Base-by-base conservation (phyloP, 2,329 filamentous ascomycete species). In the Aspergillus chevalieri region DNA sequence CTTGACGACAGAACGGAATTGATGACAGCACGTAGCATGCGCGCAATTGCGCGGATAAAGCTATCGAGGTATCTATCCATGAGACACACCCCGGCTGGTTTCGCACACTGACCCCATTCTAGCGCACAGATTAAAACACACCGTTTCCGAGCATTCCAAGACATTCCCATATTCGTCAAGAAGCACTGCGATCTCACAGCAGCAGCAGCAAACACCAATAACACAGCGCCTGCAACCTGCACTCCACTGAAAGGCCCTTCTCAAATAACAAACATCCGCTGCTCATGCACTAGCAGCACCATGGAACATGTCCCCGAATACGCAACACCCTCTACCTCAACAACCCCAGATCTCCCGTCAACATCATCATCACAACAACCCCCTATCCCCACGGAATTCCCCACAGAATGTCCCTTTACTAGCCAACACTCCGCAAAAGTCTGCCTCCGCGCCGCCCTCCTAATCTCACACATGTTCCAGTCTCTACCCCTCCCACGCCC, bases 61-160 rank as follows among this genome's bases (percentile, higher is more conserved):
- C 50, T 74, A 15, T 69, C 66, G 39, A 74, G 72, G 72, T 73
- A 54, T 36, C 6, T 17, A 17, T 17, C 34, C 14, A 36, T 3
- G 4, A 17, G 17, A 36, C 8, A 15, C 8, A 9, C 2, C 34
- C 3, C 2, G 14, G 17, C 22, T 24, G 21, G 46, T 3, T 17
- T n/a, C 10, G 4, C 34, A n/a, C 41, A 50, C 44, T 52, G 51
- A 59, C 47, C 6, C 43, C 19, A 9, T 15, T 38, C 8, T 36
- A 75, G 73, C 55, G 70, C 72, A 9, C 69, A 71, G 55, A 74
- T 75, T 28, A 75, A 74, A 57, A 62, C 67, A 1, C 71, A 75
- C 50, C 68, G 73, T n/a, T 74, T 74, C 48, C 61, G 70, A 39
- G 73, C 73, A 14, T 75, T 75, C 51, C 70, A 67, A 15, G 72